Base-by-base conservation (phyloP, 2,329 filamentous ascomycete genomes). In the Paecilomyces sp. region DNA sequence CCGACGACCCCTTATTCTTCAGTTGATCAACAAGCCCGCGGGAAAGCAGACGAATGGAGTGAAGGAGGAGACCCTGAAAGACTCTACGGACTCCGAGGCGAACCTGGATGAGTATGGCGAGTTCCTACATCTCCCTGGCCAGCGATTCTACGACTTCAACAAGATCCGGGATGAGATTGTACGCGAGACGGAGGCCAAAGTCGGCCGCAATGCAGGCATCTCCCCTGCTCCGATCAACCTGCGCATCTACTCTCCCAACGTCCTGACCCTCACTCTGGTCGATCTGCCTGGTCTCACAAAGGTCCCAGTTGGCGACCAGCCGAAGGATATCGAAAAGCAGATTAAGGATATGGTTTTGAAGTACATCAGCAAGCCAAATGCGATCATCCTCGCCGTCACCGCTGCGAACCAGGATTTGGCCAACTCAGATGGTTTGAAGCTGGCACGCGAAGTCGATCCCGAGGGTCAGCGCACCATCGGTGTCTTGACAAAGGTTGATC, bases 81-180 rank as follows among this genome's bases (percentile, higher is more conserved):
- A 82, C 61, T 87, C 85, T 58, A 86, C 83, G 66, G 94, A 97
- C 77, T 89, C 90, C 76, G 89, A 92, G 67, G 91, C 92, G 70
- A 99, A 99, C 76, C 77, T 85, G 22, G 92, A 97, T 73, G 94
- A 99, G 77, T 99, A 95, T 91, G 94, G 93, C 81, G 94, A 99
- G 82, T 99, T 99, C 78, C 83, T 99, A 64, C 94, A 99, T 77
- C 90, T 99, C 65, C 93, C 94, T 22, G 94, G 92, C 68, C 91
- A 97, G 79, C 97, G 97, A 79, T 97, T 96, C 81, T 87, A 87
- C 79, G 94, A 99, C 80, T 99, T 99, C 81, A 90, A 92, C 82
- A 96, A 97, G 83, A 96, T 99, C 71, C 87, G 94, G 69, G 94
- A 97, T 60, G 94, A 99, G 80, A 99, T 99, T 74, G 89, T 93